These are phyloP conservation scores for Casuarina equisetifolia DNA, from an alignment of 306 rosid genomes.

Conservation along the genomic window DNA sequence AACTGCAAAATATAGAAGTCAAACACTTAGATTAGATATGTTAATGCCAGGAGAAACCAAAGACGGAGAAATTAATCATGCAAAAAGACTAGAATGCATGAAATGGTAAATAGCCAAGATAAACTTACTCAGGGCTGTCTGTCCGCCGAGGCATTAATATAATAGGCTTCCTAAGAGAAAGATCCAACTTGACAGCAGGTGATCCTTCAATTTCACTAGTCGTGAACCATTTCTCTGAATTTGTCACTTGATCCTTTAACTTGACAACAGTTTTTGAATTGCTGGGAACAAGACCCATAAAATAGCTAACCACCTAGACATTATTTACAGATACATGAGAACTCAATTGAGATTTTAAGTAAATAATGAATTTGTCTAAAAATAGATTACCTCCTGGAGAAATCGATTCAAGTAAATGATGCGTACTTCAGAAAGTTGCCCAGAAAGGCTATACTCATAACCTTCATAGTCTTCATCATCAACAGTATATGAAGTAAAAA, in stretches of 20 bases:
- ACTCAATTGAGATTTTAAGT: background rate
- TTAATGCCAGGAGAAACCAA: conserved; percentile 4
- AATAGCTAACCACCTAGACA: conserved; percentile 76
- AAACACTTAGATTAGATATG: conserved; percentile 22
- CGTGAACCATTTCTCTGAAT: conserved; percentile 93
- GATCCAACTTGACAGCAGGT: conserved; percentile 93
- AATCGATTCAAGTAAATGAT: conserved; percentile 87
- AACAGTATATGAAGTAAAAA: conserved; percentile 67
- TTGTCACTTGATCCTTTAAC: conserved; percentile 84
- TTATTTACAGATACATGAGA: conserved; percentile 27
- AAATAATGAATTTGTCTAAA: conserved; percentile 7
- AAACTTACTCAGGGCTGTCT: conserved; percentile 85
- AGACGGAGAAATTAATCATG: background rate
- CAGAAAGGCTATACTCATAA: conserved; percentile 81
- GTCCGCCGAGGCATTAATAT: conserved; percentile 90
- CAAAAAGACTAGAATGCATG: conserved; percentile 5
- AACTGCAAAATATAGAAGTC: conserved; percentile 56
- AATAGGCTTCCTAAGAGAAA: conserved; percentile 88
- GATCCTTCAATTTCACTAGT: conserved; percentile 91
- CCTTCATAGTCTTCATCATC: conserved; percentile 92
- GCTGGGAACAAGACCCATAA: conserved; percentile 93
- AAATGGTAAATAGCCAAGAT: conserved; percentile 14
- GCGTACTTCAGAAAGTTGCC: conserved; percentile 98
- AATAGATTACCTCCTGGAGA: conserved; percentile 76
- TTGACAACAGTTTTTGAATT: conserved; percentile 65